Evolutionary conservation across 2,329 filamentous ascomycete species (phyloP).

Genomic region (Arthrobotrys conoides): DNA sequence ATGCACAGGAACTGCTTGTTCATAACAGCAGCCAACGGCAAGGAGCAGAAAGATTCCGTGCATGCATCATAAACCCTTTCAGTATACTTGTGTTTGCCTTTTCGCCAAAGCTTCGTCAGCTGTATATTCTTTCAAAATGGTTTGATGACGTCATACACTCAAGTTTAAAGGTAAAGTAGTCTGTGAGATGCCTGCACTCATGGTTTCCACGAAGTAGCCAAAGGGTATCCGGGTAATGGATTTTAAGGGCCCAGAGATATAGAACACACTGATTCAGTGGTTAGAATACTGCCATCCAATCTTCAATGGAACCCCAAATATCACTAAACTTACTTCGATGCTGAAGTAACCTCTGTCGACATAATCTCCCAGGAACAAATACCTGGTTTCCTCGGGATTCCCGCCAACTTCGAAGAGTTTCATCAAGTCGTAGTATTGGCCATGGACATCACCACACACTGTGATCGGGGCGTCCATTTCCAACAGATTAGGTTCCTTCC

Average conservation of each 20-base stretch:
- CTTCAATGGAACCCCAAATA: neutral
- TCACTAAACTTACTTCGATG: constrained; percentile 77
- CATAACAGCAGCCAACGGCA: constrained; percentile 96
- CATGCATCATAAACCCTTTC: constrained; percentile 96
- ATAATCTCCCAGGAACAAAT: constrained; percentile 97
- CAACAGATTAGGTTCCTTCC: constrained; percentile 91
- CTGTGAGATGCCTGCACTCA: constrained; percentile 97
- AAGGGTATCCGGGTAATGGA: constrained; percentile 97
- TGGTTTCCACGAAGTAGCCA: constrained; percentile 98
- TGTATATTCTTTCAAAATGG: neutral
- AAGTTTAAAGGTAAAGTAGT: constrained; percentile 99
- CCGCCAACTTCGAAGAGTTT: constrained; percentile 99
- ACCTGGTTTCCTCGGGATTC: constrained; percentile 94
- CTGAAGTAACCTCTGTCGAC: constrained; percentile 99
- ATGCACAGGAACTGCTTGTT: constrained; percentile 99
- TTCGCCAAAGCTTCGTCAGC: constrained; percentile 20
- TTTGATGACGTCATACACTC: constrained; percentile 76
- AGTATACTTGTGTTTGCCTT: constrained; percentile 93
- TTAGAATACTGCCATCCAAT: constrained; percentile 65
- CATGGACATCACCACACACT: constrained; percentile 97
- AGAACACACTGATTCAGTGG: constrained; percentile 79
- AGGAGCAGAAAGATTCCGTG: constrained; percentile 96
- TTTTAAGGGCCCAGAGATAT: constrained; percentile 98
- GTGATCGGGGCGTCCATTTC: constrained; percentile 99
- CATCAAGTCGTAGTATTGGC: constrained; percentile 99